Evolutionary conservation across 352 stramenopile genomes (phyloP).

Genomic region (Phytopythium delawarense): DNA sequence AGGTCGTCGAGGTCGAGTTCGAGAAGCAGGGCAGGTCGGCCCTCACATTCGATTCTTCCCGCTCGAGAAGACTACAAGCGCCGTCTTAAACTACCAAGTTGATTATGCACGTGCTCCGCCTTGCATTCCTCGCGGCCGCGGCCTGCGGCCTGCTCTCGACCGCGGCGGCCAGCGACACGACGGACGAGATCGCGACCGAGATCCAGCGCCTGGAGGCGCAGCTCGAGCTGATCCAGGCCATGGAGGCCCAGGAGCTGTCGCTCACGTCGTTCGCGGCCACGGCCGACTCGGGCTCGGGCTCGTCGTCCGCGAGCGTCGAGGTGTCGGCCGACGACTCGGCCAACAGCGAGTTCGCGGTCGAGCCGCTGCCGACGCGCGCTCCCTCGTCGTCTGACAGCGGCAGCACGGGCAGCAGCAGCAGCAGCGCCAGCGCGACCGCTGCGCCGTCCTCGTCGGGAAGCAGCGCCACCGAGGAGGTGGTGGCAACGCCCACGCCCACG

Average conservation of each 20-base stretch:
- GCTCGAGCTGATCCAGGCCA: constrained; percentile 20
- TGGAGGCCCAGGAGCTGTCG: constrained; percentile 13
- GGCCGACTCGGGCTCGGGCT: constrained; percentile 18
- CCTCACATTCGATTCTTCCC: constrained; percentile 6
- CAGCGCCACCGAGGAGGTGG: constrained; percentile 1
- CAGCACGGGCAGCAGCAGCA: constrained; percentile 12
- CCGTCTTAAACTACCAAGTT: no score
- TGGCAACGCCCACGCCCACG: constrained; percentile 4
- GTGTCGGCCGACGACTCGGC: constrained; percentile 12
- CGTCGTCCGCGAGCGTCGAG: constrained; percentile 11
- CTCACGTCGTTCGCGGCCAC: constrained; percentile 17
- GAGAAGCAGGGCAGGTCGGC: not conserved
- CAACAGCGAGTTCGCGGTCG: constrained; percentile 31
- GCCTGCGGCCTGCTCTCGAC: constrained; percentile 1
- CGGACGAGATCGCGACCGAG: constrained; percentile 5
- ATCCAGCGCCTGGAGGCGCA: constrained; percentile 17
- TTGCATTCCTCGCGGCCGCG: constrained; percentile 1
- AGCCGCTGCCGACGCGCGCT: constrained; percentile 26
- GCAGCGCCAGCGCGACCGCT: constrained; percentile 6
- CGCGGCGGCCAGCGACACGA: not conserved
- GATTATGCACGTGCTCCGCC: not conserved
- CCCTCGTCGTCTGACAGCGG: constrained; percentile 11
- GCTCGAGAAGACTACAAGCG: constrained; percentile 1
- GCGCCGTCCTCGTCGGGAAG: not conserved
- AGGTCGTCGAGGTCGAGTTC: not conserved